Base-by-base conservation (phyloP, 2,329 filamentous ascomycete genomes). In the Taxawa tesnikishii region DNA sequence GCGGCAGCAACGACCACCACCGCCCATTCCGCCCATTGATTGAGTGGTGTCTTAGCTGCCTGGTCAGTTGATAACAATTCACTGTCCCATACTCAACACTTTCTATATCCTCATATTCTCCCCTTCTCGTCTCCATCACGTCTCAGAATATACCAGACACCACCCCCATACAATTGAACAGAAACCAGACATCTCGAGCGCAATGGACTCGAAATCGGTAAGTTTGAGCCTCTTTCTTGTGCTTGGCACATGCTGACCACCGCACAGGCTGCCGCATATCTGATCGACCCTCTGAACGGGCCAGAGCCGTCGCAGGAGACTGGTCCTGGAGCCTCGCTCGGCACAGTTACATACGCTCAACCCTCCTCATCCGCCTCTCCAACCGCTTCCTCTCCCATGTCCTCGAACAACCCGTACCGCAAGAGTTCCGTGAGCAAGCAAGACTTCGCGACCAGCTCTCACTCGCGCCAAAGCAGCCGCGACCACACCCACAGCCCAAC, bases 251-350 rank as follows among this genome's bases (percentile, higher is more conserved):
- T 26, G 31, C 43, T 43, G 33, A 50, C 35, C 31, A 31, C 21
- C 18, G 11, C 48, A n/a, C n/a, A 83, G 78, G 75, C 77, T 26
- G 62, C 67, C 32, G 68, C 72, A 46, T 75, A 79, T 48, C 62
- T 84, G 27, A 70, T 83, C 42, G 75, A 80, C 44, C 80, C 79
- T 41, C 60, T 84, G 39, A 74, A 65, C 44, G 76, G 67, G 14
- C 75, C 75, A 7, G 74, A 81, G 39, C 79, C 79, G 10, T 72
- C 65, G 38, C 69, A 78, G 39, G 73, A 80, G 49, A 79, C 73
- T 29, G 75, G 78, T 6, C 69, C 70, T n/a, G n/a, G n/a, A n/a
- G n/a, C n/a, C n/a, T n/a, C n/a, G n/a, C n/a, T n/a, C n/a, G 71
- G 71, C 37, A 62, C 64, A 3, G 70, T 72, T 40, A 70, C 74